Base-by-base conservation (phyloP, 768 basidiomycete species). In the Steccherinum ochraceum region DNA sequence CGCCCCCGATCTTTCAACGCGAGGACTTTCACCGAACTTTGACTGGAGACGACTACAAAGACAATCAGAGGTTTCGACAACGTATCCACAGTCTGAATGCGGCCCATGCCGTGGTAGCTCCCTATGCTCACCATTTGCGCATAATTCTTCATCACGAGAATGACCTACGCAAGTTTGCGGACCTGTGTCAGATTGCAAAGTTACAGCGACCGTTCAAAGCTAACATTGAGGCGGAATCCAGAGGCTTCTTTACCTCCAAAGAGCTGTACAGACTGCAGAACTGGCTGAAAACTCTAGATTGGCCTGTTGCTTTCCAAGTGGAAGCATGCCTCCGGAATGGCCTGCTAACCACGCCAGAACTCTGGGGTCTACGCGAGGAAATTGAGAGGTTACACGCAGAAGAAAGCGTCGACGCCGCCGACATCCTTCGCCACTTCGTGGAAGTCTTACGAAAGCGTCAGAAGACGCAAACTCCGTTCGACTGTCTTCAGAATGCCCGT, bases 241-340 rank as follows among this genome's bases (percentile, higher is more conserved):
- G 66, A 35, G 69, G 64, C 0, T 83, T 87, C 55, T 91, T 86
- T 60, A 57, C 69, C 0, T 56, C 59, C 10, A 77, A 66, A 53
- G 65, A 68, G 3, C 70, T 90, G 2, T 65, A 73, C 52, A 66
- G 65, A 7, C 61, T 87, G 7, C 67, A 70, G 13, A 61, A 58
- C 13, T 72, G 72, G 66, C 56, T 86, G 40, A 62, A 63, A 24
- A 65, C 62, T 3, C 72, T 83, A 43, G 70, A 76, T 12, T 91
- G 86, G 85, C 65, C 69, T 3, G 73, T 89, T 25, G 84, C 83
- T 0, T 93, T 90, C 61, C 90, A 93, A 64, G 67, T 90, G 24
- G 88, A 88, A 62, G 77, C 80, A 0, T 69, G 89, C 11, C 63
- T 92, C 4, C 79, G 71, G 20, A 86, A 84, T 52, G 77, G 78